phyloP scores from a whole-genome alignment of 2,329 filamentous ascomycete species.

The Tolypocladium pustulatum region DNA sequence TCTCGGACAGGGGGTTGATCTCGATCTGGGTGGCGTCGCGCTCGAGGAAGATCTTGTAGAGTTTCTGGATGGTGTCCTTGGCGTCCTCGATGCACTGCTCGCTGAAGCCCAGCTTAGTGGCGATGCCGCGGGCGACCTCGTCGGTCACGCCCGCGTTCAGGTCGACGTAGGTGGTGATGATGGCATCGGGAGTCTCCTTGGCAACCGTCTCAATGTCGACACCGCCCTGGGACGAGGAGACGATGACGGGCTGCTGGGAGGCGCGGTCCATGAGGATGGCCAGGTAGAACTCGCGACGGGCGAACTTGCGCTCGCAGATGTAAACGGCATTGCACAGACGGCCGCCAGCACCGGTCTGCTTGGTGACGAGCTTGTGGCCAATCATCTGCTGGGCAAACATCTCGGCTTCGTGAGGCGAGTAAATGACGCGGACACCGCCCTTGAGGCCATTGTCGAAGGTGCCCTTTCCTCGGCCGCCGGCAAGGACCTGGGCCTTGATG shows the following conservation, averaged over 20 bases:
- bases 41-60: constrained; percentile 98
- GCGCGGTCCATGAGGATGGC: constrained; percentile 96
- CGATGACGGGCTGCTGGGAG: constrained; percentile 85
- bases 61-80: constrained; percentile 94
- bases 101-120: constrained; percentile 89
- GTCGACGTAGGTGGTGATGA: constrained; percentile 86
- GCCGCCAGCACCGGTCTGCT: constrained; percentile 91
- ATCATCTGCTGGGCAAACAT: constrained; percentile 99
- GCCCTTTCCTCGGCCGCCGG: constrained; percentile 95
- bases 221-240: constrained; percentile 94
- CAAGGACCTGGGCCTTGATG: constrained; percentile 98
- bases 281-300: constrained; percentile 96
- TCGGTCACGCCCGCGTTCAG: constrained; percentile 94
- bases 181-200: constrained; percentile 94
- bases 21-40: constrained; percentile 98
- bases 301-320: constrained; percentile 99
- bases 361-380: constrained; percentile 98
- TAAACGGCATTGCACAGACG: constrained; percentile 96
- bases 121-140: constrained; percentile 83
- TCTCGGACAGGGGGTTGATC: constrained; percentile 98
- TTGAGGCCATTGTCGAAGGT: constrained; percentile 97
- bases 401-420: constrained; percentile 91
- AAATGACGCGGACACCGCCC: constrained; percentile 96
- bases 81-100: constrained; percentile 95
- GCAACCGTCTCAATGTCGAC: constrained; percentile 99